Conservation (phyloP, 805 yeast species). For the Candida berthetii region DNA sequence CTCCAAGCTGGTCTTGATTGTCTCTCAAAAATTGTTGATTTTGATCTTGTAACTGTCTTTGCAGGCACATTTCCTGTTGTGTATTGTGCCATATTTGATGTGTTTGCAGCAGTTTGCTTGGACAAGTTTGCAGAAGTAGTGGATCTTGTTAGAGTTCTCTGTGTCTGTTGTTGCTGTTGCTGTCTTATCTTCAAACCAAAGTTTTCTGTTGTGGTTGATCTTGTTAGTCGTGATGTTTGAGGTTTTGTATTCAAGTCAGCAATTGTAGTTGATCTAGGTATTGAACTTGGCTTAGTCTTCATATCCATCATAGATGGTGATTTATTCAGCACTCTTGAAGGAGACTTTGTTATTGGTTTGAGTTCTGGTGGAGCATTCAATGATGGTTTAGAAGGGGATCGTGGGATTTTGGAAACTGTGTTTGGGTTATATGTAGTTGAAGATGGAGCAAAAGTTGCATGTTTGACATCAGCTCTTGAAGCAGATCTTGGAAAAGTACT, state of each 20-base stretch:
- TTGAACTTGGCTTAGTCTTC: background rate
- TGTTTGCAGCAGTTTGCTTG: constrained; percentile 16
- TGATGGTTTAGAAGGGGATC: constrained; percentile 7
- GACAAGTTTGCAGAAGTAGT: constrained; percentile 1
- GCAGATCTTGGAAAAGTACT: background rate
- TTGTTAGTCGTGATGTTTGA: too few species aligned
- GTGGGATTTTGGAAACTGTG: constrained; percentile 3
- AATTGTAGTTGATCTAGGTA: background rate
- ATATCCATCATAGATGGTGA: background rate
- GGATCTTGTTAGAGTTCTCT: background rate
- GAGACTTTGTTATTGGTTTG: background rate
- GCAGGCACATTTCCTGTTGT: constrained; percentile 5
- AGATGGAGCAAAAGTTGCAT: background rate
- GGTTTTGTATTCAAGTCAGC: background rate
- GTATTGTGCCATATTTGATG: constrained; percentile 6
- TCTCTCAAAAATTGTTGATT: constrained; percentile 6
- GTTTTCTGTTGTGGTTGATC: too few species aligned
- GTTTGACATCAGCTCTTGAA: background rate
- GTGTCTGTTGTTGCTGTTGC: too few species aligned
- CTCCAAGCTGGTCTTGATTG: constrained; percentile 13
- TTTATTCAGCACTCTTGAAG: background rate
- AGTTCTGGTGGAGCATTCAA: background rate
- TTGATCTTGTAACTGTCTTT: constrained; percentile 2
- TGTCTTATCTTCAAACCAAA: too few species aligned
- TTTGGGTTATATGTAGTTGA: background rate